Conservation (phyloP, 176 grass and related monocot species). For the Cenchrus americanus region DNA sequence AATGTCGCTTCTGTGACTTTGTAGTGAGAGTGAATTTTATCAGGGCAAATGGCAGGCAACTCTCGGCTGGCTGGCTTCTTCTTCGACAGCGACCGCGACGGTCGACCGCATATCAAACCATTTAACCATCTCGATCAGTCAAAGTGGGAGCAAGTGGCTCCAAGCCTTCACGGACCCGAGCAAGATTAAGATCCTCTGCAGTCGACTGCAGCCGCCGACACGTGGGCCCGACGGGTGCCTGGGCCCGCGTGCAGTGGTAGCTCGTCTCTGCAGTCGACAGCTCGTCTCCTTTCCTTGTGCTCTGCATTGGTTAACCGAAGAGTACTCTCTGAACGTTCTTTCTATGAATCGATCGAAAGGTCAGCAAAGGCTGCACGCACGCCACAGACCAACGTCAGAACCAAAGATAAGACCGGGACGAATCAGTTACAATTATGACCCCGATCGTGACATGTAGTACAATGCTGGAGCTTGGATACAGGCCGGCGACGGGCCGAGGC, state of each 20-base stretch:
- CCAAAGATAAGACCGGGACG: constrained; percentile 43
- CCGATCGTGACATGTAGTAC: constrained; percentile 32
- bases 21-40: not conserved
- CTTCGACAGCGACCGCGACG: not conserved
- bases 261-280: no score
- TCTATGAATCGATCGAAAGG: constrained; percentile 35
- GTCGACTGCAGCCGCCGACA: no score
- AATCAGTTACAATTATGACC: constrained; percentile 34
- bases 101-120: not conserved
- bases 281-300: not conserved
- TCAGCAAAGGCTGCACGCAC: constrained; percentile 56
- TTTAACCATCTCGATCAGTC: not conserved
- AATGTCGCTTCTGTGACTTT: no score
- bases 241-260: no score
- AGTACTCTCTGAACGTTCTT: not conserved
- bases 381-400: constrained; percentile 50
- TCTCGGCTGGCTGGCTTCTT: not conserved
- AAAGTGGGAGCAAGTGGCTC: constrained; percentile 31
- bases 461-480: constrained; percentile 36
- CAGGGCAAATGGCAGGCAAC: constrained; percentile 7
- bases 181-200: no score
- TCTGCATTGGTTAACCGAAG: not conserved
- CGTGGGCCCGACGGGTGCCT: no score
- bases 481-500: constrained; percentile 17
- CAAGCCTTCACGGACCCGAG: no score